These are phyloP conservation scores for Fomitopsis pinicola DNA, from an alignment of 1,284 basidiomycete species.

Conservation along the genomic window DNA sequence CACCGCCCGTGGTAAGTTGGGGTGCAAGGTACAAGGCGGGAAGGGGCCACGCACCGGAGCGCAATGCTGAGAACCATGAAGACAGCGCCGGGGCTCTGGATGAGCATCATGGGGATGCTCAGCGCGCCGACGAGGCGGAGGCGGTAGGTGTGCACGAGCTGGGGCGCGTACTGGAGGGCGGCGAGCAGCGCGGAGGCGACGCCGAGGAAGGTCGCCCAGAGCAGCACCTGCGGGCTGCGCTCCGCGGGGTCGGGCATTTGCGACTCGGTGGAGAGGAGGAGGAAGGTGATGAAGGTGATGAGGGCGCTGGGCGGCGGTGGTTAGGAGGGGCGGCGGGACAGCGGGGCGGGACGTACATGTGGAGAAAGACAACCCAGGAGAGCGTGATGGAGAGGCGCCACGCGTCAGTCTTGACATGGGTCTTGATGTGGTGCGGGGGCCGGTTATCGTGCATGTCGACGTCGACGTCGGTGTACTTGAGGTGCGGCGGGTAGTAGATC, in stretches of 20 bases:
- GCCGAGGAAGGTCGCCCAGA: slow-evolving; percentile 87
- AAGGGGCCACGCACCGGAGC: slow-evolving; percentile 42
- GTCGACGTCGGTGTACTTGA: slow-evolving; percentile 60
- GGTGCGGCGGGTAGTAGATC: slow-evolving; percentile 83
- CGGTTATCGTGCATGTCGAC: slow-evolving; percentile 40
- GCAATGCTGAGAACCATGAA: slow-evolving; percentile 87
- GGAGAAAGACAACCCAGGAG: slow-evolving; percentile 67
- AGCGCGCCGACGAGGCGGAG: slow-evolving; percentile 86
- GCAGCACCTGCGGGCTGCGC: slow-evolving; percentile 39
- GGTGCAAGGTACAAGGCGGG: slow-evolving; percentile 7
- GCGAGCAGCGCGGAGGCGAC: slow-evolving; percentile 79
- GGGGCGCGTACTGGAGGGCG: slow-evolving; percentile 84
- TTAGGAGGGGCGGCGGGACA: slow-evolving; percentile 3
- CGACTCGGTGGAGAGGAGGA: slow-evolving; percentile 44
- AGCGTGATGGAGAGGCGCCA: slow-evolving; percentile 78
- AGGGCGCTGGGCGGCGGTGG: slow-evolving; percentile 39
- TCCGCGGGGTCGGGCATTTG: slow-evolving; percentile 33
- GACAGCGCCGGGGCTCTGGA: slow-evolving; percentile 90
- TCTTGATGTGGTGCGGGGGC: slow-evolving; percentile 42
- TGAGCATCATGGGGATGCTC: slow-evolving; percentile 91
- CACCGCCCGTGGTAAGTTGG: neutral
- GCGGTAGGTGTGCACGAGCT: slow-evolving; percentile 78
- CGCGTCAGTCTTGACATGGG: slow-evolving; percentile 50
- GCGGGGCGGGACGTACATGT: slow-evolving; percentile 50
- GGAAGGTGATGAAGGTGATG: slow-evolving; percentile 48